Evolutionary conservation across 2,329 filamentous ascomycete genomes (phyloP), one percentile per base, ranked within the genome.

Genomic region (Colletotrichum melonis): DNA sequence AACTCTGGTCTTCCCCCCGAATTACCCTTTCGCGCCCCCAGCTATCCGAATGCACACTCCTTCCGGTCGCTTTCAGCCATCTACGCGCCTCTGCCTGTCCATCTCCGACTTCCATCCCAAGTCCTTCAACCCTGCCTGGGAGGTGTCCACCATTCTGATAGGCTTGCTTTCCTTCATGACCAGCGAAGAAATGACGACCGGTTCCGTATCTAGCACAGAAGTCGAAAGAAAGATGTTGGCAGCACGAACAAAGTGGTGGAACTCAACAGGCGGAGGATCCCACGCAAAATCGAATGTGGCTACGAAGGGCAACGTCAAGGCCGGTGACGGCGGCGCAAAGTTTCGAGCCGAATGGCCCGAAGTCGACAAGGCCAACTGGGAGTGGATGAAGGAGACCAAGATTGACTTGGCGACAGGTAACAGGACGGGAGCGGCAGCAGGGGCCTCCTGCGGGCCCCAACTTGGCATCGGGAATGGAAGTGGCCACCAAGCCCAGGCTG

Each of bases 11-110:
- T 99, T 99, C 83, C 97, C 97, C 19, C 91, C 95, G 9, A 95
- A 98, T 86, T 99, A 99, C 82, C 97, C 97, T 30, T 99, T 98
- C 84, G 96, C 95, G 14, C 97, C 97, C 38, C 97, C 97, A 5
- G 95, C 97, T 2, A 99, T 99, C 83, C 95, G 96, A 80, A 99
- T 99, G 97, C 97, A 98, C 87, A 99, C 97, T 0, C 97, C 97
- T 1, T 96, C 93, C 14, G 97, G 97, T 72, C 94, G 97, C 80
- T 99, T 99, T 85, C 95, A 98, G 82, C 95, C 95, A 2, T 97
- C 93, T 1, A 95, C 95, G 16, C 91, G 97, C 63, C 91, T 99
- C 26, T 99, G 97, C 80, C 92, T 99, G 60, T 97, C 94, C 80
- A 99, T 99, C 79, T 96, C 93, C 78, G 97, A 99, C 81, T 99